A percentile compares a stretch with the other conserved stretches of the same genome.
Evolutionary conservation across 2,329 filamentous ascomycete species (phyloP).

Genomic region (Colletotrichum cordylinicola): DNA sequence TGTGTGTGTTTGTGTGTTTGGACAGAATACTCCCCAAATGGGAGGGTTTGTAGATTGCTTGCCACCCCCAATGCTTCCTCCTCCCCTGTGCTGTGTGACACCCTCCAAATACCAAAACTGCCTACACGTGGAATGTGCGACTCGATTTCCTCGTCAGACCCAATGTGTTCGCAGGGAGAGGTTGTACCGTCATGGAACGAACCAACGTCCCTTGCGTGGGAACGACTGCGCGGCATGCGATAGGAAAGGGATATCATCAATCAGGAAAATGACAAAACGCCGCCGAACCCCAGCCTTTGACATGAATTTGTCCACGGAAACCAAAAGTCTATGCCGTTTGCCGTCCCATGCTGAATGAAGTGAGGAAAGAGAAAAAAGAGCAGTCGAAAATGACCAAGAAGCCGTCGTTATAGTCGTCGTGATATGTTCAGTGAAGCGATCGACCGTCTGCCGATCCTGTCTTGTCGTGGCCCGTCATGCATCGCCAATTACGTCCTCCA

Average conservation of each 20-base stretch:
- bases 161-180: neutral
- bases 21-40: neutral
- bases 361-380: neutral
- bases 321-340: constrained; percentile 27
- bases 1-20: neutral
- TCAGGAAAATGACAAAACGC: constrained; percentile 17
- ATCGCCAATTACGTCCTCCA: neutral
- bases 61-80: constrained; percentile 9
- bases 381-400: neutral
- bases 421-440: constrained; percentile 17
- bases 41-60: constrained; percentile 11
- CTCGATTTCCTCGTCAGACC: constrained; percentile 15
- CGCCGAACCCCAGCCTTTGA: constrained; percentile 4
- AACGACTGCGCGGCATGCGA: constrained; percentile 13
- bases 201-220: neutral
- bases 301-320: constrained; percentile 20
- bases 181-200: neutral
- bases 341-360: constrained; percentile 21
- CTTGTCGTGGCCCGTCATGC: neutral
- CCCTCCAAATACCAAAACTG: constrained; percentile 2
- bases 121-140: constrained; percentile 4
- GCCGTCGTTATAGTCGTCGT: constrained; percentile 24
- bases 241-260: constrained; percentile 23
- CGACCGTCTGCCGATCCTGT: constrained; percentile 2
- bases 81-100: neutral